Evolutionary conservation across 140 eudicot genomes (phyloP), one percentile per base, ranked within the genome.

Genomic region (Senecio squalidus): DNA sequence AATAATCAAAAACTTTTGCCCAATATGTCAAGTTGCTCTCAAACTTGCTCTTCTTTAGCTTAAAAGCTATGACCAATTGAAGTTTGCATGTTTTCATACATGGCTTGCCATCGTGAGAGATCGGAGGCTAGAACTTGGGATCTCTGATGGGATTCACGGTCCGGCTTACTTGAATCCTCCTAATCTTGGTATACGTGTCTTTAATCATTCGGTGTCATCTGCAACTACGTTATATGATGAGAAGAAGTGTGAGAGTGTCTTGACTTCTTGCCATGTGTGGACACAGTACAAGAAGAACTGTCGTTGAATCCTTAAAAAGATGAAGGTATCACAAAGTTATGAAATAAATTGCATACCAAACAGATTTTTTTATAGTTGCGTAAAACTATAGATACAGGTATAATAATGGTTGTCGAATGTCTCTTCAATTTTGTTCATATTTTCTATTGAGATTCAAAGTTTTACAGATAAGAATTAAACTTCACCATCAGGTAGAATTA

Each of bases 101-200:
- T n/a, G n/a, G n/a, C n/a, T n/a, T 54, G 45, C 55, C 63, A 13
- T 40, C 55, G 71, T 54, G 40, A 66, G 40, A 17, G 45, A 63
- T 9, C 40, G 71, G n/a, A 52, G 62, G 71, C 45, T 66, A 53
- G 63, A 66, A 17, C 17, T 18, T n/a, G 53, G 53, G 40, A 25
- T 64, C 38, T 72, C 76, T 47, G 47, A 58, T 27, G 73, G 76
- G 47, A 24, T 65, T 39, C 15, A 10, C 16, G 39, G 30, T 27
- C 4, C 8, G 4, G 9, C 14, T 55, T 14, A 39, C 1, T 51
- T 38, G 6, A 38, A 53, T 9, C 39, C 60, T 53, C 23, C 25
- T 22, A n/a, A 58, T 58, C 52, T 64, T 36, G 33, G 7, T 27
- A 17, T 40, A 27, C 23, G 8, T 1, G 9, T 7, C 6, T 43